Evolutionary conservation across 805 yeast species (phyloP), one percentile per base, ranked within the genome.

Genomic region (Yarrowia sp.): DNA sequence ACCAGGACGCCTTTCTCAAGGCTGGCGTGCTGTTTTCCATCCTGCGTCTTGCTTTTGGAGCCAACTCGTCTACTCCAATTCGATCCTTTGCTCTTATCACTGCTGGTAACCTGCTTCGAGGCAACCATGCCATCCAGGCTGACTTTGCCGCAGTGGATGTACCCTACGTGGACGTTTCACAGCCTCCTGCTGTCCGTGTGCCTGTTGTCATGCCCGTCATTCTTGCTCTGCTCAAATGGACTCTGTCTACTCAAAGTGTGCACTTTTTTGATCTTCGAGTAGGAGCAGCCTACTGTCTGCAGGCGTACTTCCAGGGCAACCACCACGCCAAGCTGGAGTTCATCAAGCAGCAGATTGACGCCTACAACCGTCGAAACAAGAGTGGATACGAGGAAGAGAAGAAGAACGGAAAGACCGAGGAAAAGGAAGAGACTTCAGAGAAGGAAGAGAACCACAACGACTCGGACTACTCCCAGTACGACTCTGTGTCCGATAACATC

Each of bases 111-210:
- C 78, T 92, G 36, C 87, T 95, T 4, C 77, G 86, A 55, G 82
- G 85, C 35, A 91, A 92, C 73, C 75, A 80, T 2, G 83, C 79
- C 1, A 81, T 89, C 38, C 99, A 95, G 74, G 76, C 78, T 13
- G 84, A 84, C 66, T 88, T 93, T 70, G 81, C 91, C 1, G 86
- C 85, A 64, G 86, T 93, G 13, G 98, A 95, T 74, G 97, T 95
- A 8, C 99, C 99, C 0, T 90, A 87, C 72, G 80, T 92, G 65
- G 98, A 91, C 71, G 91, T 97, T 10, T 79, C 87, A 5, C 71
- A 84, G 63, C 85, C 86, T 0, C 69, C 73, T 1, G 69, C 69
- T 7, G 76, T 73, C 42, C 66, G 69, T 5, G 75, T 70, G 60
- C 78, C 73, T 4, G 71, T 68, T 32, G 67, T 83, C 1, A 75